Base-by-base conservation (phyloP, 139 green algal species). In the Picochlorum sp. region DNA sequence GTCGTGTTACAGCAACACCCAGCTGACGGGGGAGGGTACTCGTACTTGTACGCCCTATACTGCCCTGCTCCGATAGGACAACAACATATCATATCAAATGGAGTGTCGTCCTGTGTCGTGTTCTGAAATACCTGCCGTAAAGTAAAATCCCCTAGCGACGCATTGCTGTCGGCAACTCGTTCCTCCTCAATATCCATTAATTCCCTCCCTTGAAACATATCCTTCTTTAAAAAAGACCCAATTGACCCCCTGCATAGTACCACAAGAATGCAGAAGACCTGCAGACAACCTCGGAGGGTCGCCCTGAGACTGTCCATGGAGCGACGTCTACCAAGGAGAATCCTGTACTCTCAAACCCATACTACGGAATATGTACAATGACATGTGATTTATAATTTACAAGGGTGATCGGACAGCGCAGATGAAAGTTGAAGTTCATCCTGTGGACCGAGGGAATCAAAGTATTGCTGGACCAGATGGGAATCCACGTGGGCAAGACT, bases 401-500 rank as follows among this genome's bases (percentile, higher is more conserved):
- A 65, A 57, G 44, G 13, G 15, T 16, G 7, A 18, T 21, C 20
- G 4, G 24, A 7, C 4, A 31, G 18, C 6, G n/a, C 8, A 57
- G 18, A 16, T 8, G n/a, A 11, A 20, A 80, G 57, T 63, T 77
- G 63, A 28, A 80, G 71, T 47, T 80, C 71, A 8, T 45, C 14
- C 3, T 67, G 34, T 6, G 69, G 51, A 7, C 60, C 52, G n/a
- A 78, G 50, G 18, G 38, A 49, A 20, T 51, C 8, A 61, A 66
- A 66, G 7, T n/a, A 28, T 20, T 23, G 9, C 14, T 21, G 24
- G n/a, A 55, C 37, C 24, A 26, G 34, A 13, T 21, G 28, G 34
- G 38, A 20, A 9, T 44, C 47, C 45, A 89, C 83, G 30, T 91
- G 24, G 1, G 70, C 60, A 2, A 81, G 34, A 52, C 24, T 72